These are phyloP conservation scores for Barnettozyma pratensis DNA, from an alignment of 805 yeast species.

Conservation along the genomic window DNA sequence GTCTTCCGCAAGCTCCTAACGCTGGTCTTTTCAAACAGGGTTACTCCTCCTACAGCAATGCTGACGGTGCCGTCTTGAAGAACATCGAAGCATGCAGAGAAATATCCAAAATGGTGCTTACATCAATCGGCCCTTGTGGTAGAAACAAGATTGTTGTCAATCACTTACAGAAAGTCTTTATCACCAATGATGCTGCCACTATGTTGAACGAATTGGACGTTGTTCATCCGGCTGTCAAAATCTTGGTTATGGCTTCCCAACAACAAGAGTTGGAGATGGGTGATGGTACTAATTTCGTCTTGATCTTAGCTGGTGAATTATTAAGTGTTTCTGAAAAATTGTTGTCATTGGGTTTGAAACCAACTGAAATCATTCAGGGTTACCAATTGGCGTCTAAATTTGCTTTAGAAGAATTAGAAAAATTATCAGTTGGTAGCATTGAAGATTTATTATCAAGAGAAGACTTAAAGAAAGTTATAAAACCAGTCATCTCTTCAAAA, in stretches of 20 bases:
- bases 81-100: constrained; percentile 94
- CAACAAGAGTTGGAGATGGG: constrained; percentile 98
- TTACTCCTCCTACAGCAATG: constrained; percentile 76
- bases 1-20: constrained; percentile 88
- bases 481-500: constrained; percentile 88
- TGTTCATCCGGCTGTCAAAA: constrained; percentile 95
- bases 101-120: constrained; percentile 83
- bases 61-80: constrained; percentile 91
- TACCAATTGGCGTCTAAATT: constrained; percentile 80
- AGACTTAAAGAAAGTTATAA: constrained; percentile 66
- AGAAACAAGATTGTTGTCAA: constrained; percentile 94
- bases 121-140: constrained; percentile 97
- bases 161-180: constrained; percentile 75
- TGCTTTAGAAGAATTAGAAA: constrained; percentile 64
- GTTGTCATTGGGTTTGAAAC: constrained; percentile 77
- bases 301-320: constrained; percentile 89
- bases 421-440: constrained; percentile 55
- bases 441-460: constrained; percentile 48
- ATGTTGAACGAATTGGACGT: constrained; percentile 90
- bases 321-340: constrained; percentile 83
- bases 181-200: constrained; percentile 98
- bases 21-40: constrained; percentile 95
- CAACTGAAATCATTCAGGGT: constrained; percentile 92
- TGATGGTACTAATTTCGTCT: constrained; percentile 88
- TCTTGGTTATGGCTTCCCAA: constrained; percentile 91